Evolutionary conservation across 768 basidiomycete genomes (phyloP).

Genomic region (Phanerodontia chrysosporium): DNA sequence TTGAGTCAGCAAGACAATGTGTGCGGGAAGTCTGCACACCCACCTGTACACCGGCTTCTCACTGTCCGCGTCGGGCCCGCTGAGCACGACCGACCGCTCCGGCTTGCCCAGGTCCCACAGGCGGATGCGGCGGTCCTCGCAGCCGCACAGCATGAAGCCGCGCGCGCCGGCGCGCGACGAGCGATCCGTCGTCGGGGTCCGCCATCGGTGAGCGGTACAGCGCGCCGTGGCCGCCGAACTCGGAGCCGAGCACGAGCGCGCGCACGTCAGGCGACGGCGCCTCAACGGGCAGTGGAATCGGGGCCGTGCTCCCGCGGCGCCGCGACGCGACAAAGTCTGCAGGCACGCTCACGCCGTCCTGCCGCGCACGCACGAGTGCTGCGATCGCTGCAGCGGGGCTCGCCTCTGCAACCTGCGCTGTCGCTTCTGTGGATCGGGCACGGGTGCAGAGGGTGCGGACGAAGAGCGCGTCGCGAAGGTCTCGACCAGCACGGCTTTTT

Average conservation of each 20-base stretch:
- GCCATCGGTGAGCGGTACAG: slow-evolving; percentile 27
- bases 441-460: slow-evolving; percentile 39
- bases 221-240: slow-evolving; percentile 69
- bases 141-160: slow-evolving; percentile 84
- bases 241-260: slow-evolving; percentile 64
- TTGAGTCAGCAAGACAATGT: neutral
- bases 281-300: slow-evolving; percentile 24
- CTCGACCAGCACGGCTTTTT: slow-evolving; percentile 75
- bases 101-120: slow-evolving; percentile 81
- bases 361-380: slow-evolving; percentile 69
- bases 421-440: slow-evolving; percentile 48
- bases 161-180: slow-evolving; percentile 25
- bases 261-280: slow-evolving; percentile 55
- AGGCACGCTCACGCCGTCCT: slow-evolving; percentile 27
- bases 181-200: slow-evolving; percentile 5
- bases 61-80: slow-evolving; percentile 69
- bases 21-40: slow-evolving; percentile 15
- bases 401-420: slow-evolving; percentile 52
- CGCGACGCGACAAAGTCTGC: slow-evolving; percentile 13
- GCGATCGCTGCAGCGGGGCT: slow-evolving; percentile 75
- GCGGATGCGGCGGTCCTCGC: slow-evolving; percentile 83
- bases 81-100: slow-evolving; percentile 74
- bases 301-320: slow-evolving; percentile 12
- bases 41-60: slow-evolving; percentile 81
- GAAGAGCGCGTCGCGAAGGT: slow-evolving; percentile 61